A percentile compares a stretch with the other conserved stretches of the same genome.
Evolutionary conservation across 139 green algal genomes (phyloP).

Genomic region (Limnomonas spitsbergensis): DNA sequence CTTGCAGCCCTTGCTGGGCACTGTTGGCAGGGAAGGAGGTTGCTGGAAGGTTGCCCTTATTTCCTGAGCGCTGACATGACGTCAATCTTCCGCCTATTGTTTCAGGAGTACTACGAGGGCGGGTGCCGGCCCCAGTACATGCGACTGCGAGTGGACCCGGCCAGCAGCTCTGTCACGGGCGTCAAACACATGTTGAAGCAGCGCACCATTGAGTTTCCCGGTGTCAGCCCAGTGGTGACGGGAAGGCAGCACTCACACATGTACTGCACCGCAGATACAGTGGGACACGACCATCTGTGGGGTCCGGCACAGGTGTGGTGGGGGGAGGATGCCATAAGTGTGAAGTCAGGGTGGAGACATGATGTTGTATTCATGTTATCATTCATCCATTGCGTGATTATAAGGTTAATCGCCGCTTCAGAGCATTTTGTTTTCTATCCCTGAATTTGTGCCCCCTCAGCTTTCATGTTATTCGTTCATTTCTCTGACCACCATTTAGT

Average conservation of each 20-base stretch:
- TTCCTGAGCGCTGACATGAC: too few relatives aligned
- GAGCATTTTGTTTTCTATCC: too few relatives aligned
- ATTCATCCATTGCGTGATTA: too few relatives aligned
- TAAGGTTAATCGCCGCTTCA: too few relatives aligned
- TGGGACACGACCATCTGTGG: conserved; percentile 40
- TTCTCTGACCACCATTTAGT: too few relatives aligned
- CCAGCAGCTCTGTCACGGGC: neutral
- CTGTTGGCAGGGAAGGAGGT: too few relatives aligned
- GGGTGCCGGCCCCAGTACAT: conserved; percentile 40
- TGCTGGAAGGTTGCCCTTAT: too few relatives aligned
- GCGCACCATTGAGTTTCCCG: conserved; percentile 59
- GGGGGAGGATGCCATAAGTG: conserved; percentile 26
- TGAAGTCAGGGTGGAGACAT: conserved; percentile 24
- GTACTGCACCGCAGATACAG: conserved; percentile 44
- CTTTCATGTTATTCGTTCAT: too few relatives aligned
- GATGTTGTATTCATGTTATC: too few relatives aligned
- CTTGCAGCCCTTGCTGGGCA: too few relatives aligned
- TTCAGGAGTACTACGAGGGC: conserved; percentile 16
- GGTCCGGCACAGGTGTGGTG: conserved; percentile 33
- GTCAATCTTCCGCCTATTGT: too few relatives aligned
- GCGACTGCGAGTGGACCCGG: conserved; percentile 41
- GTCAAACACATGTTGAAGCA: conserved; percentile 8
- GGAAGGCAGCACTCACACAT: conserved; percentile 32
- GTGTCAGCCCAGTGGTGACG: conserved; percentile 19
- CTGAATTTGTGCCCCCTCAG: too few relatives aligned